These are phyloP conservation scores for Zoysia matrella DNA, from an alignment of 202 grass and related monocot genomes.

Conservation along the genomic window DNA sequence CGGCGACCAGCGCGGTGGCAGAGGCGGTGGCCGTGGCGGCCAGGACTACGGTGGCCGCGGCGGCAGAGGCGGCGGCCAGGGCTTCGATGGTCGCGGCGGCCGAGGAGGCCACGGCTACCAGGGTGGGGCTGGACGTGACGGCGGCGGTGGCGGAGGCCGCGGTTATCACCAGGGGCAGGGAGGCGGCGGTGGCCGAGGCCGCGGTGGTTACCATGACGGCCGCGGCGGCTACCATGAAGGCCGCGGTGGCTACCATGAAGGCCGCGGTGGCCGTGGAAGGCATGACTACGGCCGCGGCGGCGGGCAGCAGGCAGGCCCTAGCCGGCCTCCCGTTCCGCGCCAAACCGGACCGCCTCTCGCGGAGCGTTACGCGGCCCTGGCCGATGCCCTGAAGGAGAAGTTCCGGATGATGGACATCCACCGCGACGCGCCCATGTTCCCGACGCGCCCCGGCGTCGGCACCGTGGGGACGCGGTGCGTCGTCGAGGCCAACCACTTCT, in stretches of 20 bases:
- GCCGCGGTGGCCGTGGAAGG: too few relatives aligned
- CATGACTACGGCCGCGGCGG: neutral
- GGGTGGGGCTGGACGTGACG: too few relatives aligned
- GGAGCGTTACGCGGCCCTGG: conserved; percentile 1
- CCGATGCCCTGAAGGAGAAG: neutral
- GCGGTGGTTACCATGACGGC: neutral
- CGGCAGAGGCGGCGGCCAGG: neutral
- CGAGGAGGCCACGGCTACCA: neutral
- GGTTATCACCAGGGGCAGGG: neutral
- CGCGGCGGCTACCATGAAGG: neutral
- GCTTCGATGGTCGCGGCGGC: neutral
- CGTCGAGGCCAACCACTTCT: conserved; percentile 77
- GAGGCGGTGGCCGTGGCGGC: neutral
- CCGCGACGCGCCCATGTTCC: conserved; percentile 40
- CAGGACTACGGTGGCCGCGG: neutral
- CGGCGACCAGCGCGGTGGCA: neutral
- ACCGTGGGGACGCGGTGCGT: conserved; percentile 9
- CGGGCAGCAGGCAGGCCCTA: neutral
- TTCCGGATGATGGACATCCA: conserved; percentile 24
- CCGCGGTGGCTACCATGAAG: neutral
- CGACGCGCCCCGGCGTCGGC: conserved; percentile 52
- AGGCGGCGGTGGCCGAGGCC: neutral
- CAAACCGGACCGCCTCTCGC: conserved; percentile 21
- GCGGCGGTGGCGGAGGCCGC: neutral
- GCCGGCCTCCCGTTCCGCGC: neutral